Evolutionary conservation across 2,329 filamentous ascomycete genomes (phyloP), one percentile per base, ranked within the genome.

Genomic region (Laburnicola sp.): DNA sequence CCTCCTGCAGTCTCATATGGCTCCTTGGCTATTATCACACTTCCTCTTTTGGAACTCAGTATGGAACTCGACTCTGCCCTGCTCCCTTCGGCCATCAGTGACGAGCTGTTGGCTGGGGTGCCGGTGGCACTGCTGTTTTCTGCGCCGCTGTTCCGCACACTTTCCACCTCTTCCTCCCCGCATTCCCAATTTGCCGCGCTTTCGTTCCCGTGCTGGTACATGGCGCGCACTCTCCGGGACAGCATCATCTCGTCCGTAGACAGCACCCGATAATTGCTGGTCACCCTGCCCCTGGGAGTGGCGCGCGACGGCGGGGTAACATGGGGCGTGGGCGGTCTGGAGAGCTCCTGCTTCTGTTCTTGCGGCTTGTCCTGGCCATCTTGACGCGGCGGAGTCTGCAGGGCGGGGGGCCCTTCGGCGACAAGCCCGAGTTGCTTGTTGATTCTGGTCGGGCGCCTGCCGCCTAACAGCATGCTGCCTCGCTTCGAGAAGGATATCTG

Each of bases 201-300:
- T 54, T 85, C 83, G 49, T 84, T 79, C 3, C 83, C 83, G 54
- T 80, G 78, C 56, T 82, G 80, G 63, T 86, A 87, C 82, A 86
- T 86, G 55, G 82, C 75, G 27, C 84, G 77, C 31, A 87, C 83
- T 56, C 82, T 82, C 54, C 81, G 79, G 28, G 84, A 86, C 52
- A 86, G 73, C 64, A 81, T 79, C 61, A 84, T 83, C 65, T 86
- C 84, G 59, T 86, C 84, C 2, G 82, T 74, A n/a, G 84, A 86
- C 27, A 86, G 76, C 21, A 80, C 77, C 50, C 83, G 76, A 42
- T 16, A 16, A 16, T 71, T 71, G 45, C 65, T 57, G 35, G 74
- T 62, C 8, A 74, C 64, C 45, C 69, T 69, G 28, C 61, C 59
- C 22, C 65, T 56, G 25, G 60, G 65, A 56, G 74, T 61, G 69